Conservation (phyloP, 768 basidiomycete genomes). For the Ramaria sp. region DNA sequence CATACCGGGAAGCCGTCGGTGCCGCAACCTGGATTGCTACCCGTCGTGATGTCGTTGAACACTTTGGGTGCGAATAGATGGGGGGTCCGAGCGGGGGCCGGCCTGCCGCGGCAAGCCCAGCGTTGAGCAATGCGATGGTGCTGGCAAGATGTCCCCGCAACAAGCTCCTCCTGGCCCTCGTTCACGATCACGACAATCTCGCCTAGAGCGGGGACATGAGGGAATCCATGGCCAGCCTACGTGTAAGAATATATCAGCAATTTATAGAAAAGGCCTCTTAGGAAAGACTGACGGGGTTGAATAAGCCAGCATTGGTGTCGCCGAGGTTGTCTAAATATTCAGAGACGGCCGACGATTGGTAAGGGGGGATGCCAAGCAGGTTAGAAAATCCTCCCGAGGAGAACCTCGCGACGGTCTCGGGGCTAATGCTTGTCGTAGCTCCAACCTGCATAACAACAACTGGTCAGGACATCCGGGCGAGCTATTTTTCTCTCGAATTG, state of each 20-base stretch:
- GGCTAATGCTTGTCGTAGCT: conserved; percentile 11
- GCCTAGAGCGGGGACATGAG: conserved; percentile 35
- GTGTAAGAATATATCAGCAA: not conserved
- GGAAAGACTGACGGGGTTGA: conserved; percentile 11
- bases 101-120: conserved; percentile 20
- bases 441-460: conserved; percentile 11
- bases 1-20: conserved; percentile 31
- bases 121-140: conserved; percentile 25
- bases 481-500: not conserved
- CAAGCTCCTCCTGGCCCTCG: not conserved
- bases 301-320: conserved; percentile 20
- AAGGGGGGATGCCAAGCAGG: conserved; percentile 7
- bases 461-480: not conserved
- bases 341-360: conserved; percentile 22
- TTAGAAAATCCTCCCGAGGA: conserved; percentile 14
- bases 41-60: conserved; percentile 38
- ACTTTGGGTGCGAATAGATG: conserved; percentile 17
- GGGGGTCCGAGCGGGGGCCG: conserved; percentile 26
- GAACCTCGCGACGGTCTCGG: conserved; percentile 12
- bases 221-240: conserved; percentile 33
- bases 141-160: conserved; percentile 24
- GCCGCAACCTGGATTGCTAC: conserved; percentile 60
- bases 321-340: conserved; percentile 25
- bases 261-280: not conserved
- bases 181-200: conserved; percentile 9